Evolutionary conservation across 2,329 filamentous ascomycete genomes (phyloP).

Genomic region (Scytalidium sp.): DNA sequence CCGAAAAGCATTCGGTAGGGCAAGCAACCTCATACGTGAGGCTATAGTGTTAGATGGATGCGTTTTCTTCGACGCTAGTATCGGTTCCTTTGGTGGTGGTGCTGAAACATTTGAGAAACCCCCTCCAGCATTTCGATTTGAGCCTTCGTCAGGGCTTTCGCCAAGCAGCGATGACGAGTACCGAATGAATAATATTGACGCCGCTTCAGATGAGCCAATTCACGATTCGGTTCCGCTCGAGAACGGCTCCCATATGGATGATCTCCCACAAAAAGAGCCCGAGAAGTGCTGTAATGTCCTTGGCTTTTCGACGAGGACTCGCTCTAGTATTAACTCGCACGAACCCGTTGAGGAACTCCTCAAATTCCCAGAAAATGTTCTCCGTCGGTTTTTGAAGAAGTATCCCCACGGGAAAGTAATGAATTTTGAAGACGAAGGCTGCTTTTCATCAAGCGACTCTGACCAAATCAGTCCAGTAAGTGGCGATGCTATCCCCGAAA

Average conservation of each 20-base stretch:
- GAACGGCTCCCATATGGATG: not conserved
- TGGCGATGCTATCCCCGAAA: not conserved
- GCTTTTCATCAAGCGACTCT: conserved; percentile 4
- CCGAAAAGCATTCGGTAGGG: conserved; percentile 11
- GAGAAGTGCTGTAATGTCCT: conserved; percentile 4
- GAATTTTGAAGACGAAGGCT: conserved; percentile 5
- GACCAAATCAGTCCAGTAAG: not conserved
- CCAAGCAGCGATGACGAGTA: not conserved
- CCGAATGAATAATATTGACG: not conserved
- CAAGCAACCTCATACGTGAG: conserved; percentile 10
- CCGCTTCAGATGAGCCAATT: not conserved
- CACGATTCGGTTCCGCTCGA: not conserved
- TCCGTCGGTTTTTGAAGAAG: conserved; percentile 4
- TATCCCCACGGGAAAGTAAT: conserved; percentile 11
- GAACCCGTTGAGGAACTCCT: not conserved
- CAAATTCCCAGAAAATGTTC: conserved; percentile 3
- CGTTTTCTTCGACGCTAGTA: conserved; percentile 8
- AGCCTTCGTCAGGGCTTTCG: not conserved
- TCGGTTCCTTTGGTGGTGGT: not conserved
- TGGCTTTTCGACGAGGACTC: conserved; percentile 7
- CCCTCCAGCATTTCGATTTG: not conserved
- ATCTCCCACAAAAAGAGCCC: not conserved
- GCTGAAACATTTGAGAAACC: not conserved
- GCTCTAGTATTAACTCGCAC: conserved; percentile 5
- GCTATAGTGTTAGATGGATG: conserved; percentile 6